These are phyloP conservation scores for Xylaria sp. DNA, from an alignment of 2,329 filamentous ascomycete species.

Conservation along the genomic window DNA sequence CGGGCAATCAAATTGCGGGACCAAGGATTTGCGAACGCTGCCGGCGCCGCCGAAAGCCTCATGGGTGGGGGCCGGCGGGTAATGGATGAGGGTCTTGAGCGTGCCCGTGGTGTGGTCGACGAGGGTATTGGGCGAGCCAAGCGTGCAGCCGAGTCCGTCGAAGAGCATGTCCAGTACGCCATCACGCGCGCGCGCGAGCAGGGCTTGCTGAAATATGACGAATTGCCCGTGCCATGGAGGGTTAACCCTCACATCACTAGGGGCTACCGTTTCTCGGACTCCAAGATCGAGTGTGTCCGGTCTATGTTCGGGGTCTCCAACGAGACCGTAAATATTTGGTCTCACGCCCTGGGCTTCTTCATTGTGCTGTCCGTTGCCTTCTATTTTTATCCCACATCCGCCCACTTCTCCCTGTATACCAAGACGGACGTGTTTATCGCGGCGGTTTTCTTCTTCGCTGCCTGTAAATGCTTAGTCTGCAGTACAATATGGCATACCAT, in stretches of 20 bases:
- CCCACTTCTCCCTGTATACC: constrained; percentile 86
- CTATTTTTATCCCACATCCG: constrained; percentile 91
- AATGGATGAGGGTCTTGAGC: constrained; percentile 80
- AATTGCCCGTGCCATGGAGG: constrained; percentile 90
- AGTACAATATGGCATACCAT: constrained; percentile 98
- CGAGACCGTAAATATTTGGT: constrained; percentile 98
- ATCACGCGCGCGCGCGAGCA: constrained; percentile 79
- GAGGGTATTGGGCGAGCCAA: constrained; percentile 85
- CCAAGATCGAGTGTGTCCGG: constrained; percentile 86
- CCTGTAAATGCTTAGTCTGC: constrained; percentile 93
- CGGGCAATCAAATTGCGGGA: constrained; percentile 83
- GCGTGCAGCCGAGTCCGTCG: constrained; percentile 81
- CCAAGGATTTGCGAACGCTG: constrained; percentile 73
- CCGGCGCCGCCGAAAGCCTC: constrained; percentile 75
- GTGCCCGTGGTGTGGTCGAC: constrained; percentile 80
- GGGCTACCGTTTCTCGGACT: constrained; percentile 94
- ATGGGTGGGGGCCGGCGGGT: constrained; percentile 83
- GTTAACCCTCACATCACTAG: constrained; percentile 92
- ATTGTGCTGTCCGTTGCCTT: constrained; percentile 90
- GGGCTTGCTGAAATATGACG: constrained; percentile 87
- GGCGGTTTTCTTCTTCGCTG: constrained; percentile 94
- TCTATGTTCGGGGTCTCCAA: constrained; percentile 89
- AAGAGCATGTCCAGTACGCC: constrained; percentile 85
- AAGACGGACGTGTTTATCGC: constrained; percentile 92
- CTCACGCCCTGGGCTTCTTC: constrained; percentile 88